Percentiles rank a stretch among this genome's conserved stretches.
Conservation (phyloP, 164 flowering plant genomes). For the Umbilicus rupestris region DNA sequence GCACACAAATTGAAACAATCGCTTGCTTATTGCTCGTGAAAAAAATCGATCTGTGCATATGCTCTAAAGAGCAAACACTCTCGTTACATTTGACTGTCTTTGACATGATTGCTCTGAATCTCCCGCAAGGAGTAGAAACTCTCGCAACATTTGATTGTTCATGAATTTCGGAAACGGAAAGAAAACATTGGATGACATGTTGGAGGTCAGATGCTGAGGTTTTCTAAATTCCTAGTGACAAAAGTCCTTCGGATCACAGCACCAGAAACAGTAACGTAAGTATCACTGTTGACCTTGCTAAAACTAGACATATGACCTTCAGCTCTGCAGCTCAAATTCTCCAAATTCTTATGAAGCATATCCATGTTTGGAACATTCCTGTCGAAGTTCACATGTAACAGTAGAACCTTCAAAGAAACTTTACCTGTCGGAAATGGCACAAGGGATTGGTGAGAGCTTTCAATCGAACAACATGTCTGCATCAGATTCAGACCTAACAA, state of each 20-base stretch:
- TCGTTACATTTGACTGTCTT: too few relatives aligned
- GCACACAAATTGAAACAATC: too few relatives aligned
- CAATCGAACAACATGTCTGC: conserved; percentile 1
- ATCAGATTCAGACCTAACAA: not conserved
- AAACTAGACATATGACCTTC: conserved; percentile 8
- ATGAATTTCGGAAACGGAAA: too few relatives aligned
- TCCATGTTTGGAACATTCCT: conserved; percentile 15
- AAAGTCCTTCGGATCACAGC: conserved; percentile 14
- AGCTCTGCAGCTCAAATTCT: conserved; percentile 5
- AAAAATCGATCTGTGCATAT: too few relatives aligned
- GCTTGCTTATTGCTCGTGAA: too few relatives aligned
- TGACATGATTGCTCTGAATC: too few relatives aligned
- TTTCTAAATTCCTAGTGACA: conserved; percentile 12
- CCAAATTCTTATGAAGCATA: conserved; percentile 12
- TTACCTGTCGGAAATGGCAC: conserved; percentile 28
- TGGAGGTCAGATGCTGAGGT: too few relatives aligned
- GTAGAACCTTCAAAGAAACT: conserved; percentile 11
- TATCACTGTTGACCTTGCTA: conserved; percentile 14
- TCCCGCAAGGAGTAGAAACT: too few relatives aligned
- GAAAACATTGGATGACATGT: too few relatives aligned
- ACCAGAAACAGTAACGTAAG: conserved; percentile 5
- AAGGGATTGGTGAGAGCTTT: conserved; percentile 17
- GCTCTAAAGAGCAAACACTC: too few relatives aligned
- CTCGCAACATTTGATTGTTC: too few relatives aligned
- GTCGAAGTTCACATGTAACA: conserved; percentile 13